phyloP scores from a whole-genome alignment of 495 filamentous ascomycete species.

The Podospora comata region DNA sequence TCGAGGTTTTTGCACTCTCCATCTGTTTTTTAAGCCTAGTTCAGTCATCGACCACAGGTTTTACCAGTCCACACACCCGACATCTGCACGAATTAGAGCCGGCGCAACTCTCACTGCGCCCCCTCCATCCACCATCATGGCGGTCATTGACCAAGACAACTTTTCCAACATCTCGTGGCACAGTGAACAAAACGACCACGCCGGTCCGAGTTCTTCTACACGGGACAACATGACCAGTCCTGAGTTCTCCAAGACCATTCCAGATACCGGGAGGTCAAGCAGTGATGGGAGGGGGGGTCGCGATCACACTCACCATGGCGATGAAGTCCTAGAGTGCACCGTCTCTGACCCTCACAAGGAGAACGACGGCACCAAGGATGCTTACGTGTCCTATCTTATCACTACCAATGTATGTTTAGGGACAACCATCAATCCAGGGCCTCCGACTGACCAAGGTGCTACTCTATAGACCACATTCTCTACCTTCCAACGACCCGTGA shows the following conservation, averaged over 20 bases:
- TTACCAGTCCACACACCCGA: background rate
- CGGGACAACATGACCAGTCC: constrained; percentile 18
- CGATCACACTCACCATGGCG: constrained; percentile 66
- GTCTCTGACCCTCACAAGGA: constrained; percentile 85
- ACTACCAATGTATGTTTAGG: constrained; percentile 66
- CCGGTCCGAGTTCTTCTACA: constrained; percentile 20
- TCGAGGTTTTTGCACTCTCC: background rate
- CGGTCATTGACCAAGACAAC: constrained; percentile 48
- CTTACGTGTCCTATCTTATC: constrained; percentile 91
- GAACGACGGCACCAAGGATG: constrained; percentile 95
- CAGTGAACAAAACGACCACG: constrained; percentile 33
- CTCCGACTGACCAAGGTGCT: constrained; percentile 12
- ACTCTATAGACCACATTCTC: constrained; percentile 78
- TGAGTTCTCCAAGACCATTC: constrained; percentile 24
- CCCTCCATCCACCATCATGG: constrained; percentile 32
- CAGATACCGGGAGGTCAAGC: constrained; percentile 25
- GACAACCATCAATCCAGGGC: background rate
- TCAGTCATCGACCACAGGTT: background rate
- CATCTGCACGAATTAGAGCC: background rate
- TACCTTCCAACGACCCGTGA: constrained; percentile 76
- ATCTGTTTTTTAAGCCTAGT: background rate
- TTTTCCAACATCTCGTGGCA: constrained; percentile 53
- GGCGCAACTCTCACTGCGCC: background rate
- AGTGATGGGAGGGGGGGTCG: constrained; percentile 30
- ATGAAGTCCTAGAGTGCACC: constrained; percentile 76